Evolutionary conservation across 148 eudicot genomes (phyloP).

Genomic region (Cornus florida): DNA sequence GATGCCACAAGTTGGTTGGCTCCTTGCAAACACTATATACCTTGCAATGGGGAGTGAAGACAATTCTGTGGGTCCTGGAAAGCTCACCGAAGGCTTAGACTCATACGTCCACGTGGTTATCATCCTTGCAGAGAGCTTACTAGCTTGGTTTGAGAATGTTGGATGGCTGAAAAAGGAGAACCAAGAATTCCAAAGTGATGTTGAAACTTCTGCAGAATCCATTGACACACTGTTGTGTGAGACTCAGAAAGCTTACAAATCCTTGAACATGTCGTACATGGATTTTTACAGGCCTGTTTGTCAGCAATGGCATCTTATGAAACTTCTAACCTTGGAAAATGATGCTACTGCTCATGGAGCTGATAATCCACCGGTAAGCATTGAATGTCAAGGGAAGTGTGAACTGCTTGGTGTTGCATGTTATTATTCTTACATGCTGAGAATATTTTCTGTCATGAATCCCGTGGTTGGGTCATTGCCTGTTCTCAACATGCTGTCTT

Average conservation of each 20-base stretch:
- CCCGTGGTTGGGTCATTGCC: slow-evolving; percentile 60
- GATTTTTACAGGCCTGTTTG: slow-evolving; percentile 79
- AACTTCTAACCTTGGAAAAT: slow-evolving; percentile 50
- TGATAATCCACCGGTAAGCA: slow-evolving; percentile 18
- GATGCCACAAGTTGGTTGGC: slow-evolving; percentile 82
- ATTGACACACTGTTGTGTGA: slow-evolving; percentile 18
- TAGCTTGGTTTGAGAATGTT: slow-evolving; percentile 46
- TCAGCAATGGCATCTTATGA: slow-evolving; percentile 89
- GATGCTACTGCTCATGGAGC: slow-evolving; percentile 25
- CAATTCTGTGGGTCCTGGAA: slow-evolving; percentile 36
- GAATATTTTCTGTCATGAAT: slow-evolving; percentile 65
- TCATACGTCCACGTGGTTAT: slow-evolving; percentile 59
- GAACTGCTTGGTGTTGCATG: slow-evolving; percentile 65
- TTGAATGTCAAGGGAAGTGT: slow-evolving; percentile 24
- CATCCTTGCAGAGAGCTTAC: slow-evolving; percentile 59
- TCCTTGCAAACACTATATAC: slow-evolving; percentile 68
- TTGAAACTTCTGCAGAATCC: slow-evolving; percentile 31
- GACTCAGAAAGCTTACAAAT: slow-evolving; percentile 28
- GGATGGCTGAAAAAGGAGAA: slow-evolving; percentile 36
- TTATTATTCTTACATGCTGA: slow-evolving; percentile 75
- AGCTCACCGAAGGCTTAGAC: slow-evolving; percentile 60
- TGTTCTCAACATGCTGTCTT: slow-evolving; percentile 85
- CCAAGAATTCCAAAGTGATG: slow-evolving; percentile 29
- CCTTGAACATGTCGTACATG: slow-evolving; percentile 49
- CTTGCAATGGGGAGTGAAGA: slow-evolving; percentile 60